phyloP scores from a whole-genome alignment of 2,329 filamentous ascomycete genomes.

The Aspergillus calidoustus region DNA sequence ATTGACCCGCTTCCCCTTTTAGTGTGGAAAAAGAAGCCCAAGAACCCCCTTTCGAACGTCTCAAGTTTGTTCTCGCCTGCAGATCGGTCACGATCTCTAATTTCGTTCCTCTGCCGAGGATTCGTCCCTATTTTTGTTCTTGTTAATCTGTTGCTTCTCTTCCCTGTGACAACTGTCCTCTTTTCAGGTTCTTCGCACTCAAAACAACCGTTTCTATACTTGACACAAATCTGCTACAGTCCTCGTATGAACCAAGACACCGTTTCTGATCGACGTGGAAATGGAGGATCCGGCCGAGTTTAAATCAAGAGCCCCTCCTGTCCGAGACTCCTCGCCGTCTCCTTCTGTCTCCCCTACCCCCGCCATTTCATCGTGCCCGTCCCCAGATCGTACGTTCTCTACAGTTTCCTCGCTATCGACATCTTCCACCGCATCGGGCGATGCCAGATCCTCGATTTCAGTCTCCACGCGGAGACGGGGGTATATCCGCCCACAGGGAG shows the following conservation, averaged over 20 bases:
- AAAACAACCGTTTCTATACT: conserved; percentile 7
- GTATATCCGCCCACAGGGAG: conserved; percentile 85
- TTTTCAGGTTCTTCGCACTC: background rate
- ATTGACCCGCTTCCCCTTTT: conserved; percentile 33
- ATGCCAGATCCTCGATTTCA: conserved; percentile 49
- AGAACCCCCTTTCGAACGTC: conserved; percentile 27
- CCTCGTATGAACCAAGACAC: conserved; percentile 14
- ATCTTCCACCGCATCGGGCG: conserved; percentile 48
- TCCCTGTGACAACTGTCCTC: conserved; percentile 27
- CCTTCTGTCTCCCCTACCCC: conserved; percentile 48
- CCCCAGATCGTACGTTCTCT: conserved; percentile 51
- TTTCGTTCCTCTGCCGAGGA: conserved; percentile 19
- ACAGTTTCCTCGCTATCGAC: conserved; percentile 51
- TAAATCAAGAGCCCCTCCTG: conserved; percentile 28
- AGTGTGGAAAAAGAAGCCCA: conserved; percentile 26
- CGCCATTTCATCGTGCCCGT: conserved; percentile 50
- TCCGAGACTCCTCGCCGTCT: conserved; percentile 45
- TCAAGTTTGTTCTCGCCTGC: conserved; percentile 24
- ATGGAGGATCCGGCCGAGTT: conserved; percentile 36
- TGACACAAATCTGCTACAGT: background rate
- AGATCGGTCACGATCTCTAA: conserved; percentile 27
- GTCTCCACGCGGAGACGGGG: conserved; percentile 66
- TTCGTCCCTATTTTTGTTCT: conserved; percentile 20
- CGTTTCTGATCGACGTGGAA: conserved; percentile 17
- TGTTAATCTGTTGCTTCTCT: conserved; percentile 16